Evolutionary conservation across 176 grass and related monocot species (phyloP), one percentile per base, ranked within the genome.

Genomic region (Ensete glaucum): DNA sequence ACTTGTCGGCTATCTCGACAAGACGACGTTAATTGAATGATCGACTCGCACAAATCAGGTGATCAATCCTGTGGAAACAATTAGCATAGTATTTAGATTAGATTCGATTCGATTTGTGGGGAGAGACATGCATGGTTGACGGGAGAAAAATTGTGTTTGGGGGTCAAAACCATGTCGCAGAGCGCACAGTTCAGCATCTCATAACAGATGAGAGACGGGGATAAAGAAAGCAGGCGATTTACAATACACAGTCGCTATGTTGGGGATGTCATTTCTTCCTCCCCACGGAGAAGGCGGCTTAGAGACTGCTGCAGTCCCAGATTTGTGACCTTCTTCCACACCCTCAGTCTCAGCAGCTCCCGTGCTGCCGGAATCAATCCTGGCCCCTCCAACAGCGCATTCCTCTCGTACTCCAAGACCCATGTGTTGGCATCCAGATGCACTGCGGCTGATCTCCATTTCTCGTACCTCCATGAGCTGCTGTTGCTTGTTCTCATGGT

Each of bases 391-490:
- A 99, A 89, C 12, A 91, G 24, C 48, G 77, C 73, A 51, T 82
- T 88, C 71, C 83, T 84, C 76, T 85, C 81, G 69, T 99, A 94
- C 81, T 95, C 96, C 73, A 91, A 73, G 2, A 99, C 84, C 96
- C 88, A 99, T 9, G 91, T 99, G 59, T 88, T 62, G 8, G 82
- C 73, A 21, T 91, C 81, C 29, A 99, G 70, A 63, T 83, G 81
- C 77, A 99, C 59, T 23, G 85, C 90, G 9, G 54, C 73, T 0
- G 72, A 53, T 54, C 78, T 81, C 81, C 77, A 79, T 53, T 79
- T 81, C 5, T 23, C 52, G 73, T 82, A 84, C 63, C 67, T 73
- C 91, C 91, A 99, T 4, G 91, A 91, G 77, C 81, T 95, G 62
- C 81, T 51, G 76, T 89, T 95, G 89, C 74, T 84, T 52, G 76